A percentile compares a stretch with the other conserved stretches of the same genome.
Evolutionary conservation across 2,329 filamentous ascomycete species (phyloP).

Genomic region (Fusarium ambrosium): DNA sequence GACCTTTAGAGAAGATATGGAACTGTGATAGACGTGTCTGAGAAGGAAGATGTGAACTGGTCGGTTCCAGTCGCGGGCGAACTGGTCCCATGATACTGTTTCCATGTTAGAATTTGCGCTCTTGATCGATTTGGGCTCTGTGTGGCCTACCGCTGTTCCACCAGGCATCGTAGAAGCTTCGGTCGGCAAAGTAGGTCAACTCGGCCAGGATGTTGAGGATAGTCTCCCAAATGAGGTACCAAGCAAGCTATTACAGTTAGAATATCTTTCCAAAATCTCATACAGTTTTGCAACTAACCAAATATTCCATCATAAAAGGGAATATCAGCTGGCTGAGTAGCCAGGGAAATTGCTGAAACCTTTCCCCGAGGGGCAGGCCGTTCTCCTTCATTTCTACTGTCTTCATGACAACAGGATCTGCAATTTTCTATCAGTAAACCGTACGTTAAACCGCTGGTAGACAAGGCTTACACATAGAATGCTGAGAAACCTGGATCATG

Average conservation of each 20-base stretch:
- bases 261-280: background rate
- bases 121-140: no score
- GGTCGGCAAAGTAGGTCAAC: conserved; percentile 81
- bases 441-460: background rate
- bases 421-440: conserved; percentile 12
- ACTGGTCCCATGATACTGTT: conserved; percentile 77
- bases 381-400: conserved; percentile 76
- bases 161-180: conserved; percentile 77
- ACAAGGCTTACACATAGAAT: conserved; percentile 70
- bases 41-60: conserved; percentile 84
- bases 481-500: conserved; percentile 84
- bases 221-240: conserved; percentile 87
- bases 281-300: conserved; percentile 56
- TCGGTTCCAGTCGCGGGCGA: conserved; percentile 82
- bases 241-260: conserved; percentile 64
- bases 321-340: conserved; percentile 82
- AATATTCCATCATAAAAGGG: conserved; percentile 83
- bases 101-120: conserved; percentile 7
- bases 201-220: conserved; percentile 83
- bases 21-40: conserved; percentile 83
- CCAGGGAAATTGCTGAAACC: conserved; percentile 79
- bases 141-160: conserved; percentile 67
- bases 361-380: conserved; percentile 70
- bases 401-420: conserved; percentile 76
- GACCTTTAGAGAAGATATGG: conserved; percentile 79